Conservation (phyloP, 257 asterid species). For the Solanum gandarillasii region DNA sequence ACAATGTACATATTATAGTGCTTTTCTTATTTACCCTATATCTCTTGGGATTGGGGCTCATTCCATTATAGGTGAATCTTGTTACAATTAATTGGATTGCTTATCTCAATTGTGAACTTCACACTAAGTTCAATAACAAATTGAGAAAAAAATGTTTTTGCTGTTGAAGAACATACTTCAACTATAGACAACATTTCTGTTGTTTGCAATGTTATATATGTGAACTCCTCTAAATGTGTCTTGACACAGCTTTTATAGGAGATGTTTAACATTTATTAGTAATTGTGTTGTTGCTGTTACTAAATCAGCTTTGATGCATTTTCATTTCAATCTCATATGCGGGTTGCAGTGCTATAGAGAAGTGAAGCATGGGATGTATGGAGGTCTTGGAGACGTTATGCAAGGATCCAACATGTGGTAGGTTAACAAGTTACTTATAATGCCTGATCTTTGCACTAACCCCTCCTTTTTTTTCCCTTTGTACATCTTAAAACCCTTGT, state of each 20-base stretch:
- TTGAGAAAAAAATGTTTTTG: not conserved
- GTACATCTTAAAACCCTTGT: not conserved
- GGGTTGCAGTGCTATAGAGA: constrained; percentile 67
- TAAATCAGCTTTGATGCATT: not conserved
- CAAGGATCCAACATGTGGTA: constrained; percentile 77
- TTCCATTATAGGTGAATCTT: not conserved
- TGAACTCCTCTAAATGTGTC: not conserved
- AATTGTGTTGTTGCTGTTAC: not conserved
- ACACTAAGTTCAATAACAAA: not conserved
- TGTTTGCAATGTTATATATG: not conserved
- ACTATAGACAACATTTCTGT: not conserved
- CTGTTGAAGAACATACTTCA: not conserved
- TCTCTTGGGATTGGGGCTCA: not conserved
- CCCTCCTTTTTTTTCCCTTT: not conserved
- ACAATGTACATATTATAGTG: not conserved
- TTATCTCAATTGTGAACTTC: not conserved
- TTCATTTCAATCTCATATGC: not conserved
- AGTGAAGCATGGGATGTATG: constrained; percentile 65
- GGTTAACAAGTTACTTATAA: not conserved
- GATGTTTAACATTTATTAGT: too few species aligned
- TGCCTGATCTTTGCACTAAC: not conserved
- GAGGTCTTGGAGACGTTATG: constrained; percentile 54
- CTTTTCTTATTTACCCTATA: not conserved
- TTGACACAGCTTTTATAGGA: too few species aligned
- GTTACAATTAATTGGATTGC: not conserved